phyloP scores from a whole-genome alignment of 495 filamentous ascomycete species.

The Xylaria venustula region DNA sequence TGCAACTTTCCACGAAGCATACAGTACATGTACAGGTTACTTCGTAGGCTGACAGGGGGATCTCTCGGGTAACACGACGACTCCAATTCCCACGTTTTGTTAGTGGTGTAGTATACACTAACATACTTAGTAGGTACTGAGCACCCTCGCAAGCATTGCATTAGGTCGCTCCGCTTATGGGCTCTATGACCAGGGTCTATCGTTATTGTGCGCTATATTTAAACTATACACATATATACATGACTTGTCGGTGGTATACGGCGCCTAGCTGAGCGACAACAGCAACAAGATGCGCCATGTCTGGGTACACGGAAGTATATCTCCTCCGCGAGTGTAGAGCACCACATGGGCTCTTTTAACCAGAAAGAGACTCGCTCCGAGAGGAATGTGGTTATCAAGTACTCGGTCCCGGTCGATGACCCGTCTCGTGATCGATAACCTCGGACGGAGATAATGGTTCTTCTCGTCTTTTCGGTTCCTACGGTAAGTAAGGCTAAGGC shows the following conservation, averaged over 20 bases:
- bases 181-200: too few species aligned
- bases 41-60: slow-evolving; percentile 7
- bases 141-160: too few species aligned
- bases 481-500: too few species aligned
- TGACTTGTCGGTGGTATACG: too few species aligned
- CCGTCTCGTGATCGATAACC: neutral
- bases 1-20: too few species aligned
- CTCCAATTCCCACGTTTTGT: slow-evolving; percentile 9
- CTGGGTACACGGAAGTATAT: neutral
- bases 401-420: neutral
- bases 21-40: neutral
- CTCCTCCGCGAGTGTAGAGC: too few species aligned
- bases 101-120: neutral
- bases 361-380: neutral
- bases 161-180: too few species aligned
- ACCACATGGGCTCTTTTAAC: neutral
- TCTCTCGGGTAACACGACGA: slow-evolving; percentile 7
- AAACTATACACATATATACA: too few species aligned
- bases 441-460: neutral
- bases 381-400: neutral
- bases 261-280: too few species aligned
- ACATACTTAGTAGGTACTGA: too few species aligned
- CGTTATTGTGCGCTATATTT: too few species aligned
- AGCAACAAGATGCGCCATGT: neutral
- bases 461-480: neutral